Percentiles rank a stretch among this genome's conserved stretches.
Conservation (phyloP, 495 filamentous ascomycete genomes). For the Astrothelium subdiscretum region DNA sequence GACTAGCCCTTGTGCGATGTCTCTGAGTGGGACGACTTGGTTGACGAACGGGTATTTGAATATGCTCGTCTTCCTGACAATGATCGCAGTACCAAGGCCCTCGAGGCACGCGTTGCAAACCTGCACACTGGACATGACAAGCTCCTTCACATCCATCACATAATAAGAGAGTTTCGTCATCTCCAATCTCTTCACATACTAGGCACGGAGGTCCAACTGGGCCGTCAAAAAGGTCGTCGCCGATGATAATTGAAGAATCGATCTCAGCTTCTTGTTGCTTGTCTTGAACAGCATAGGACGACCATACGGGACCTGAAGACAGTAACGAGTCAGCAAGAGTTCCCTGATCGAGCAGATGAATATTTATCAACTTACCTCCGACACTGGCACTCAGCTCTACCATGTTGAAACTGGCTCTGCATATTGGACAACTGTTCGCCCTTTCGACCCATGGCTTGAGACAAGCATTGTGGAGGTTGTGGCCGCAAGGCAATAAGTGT, state of each 20-base stretch:
- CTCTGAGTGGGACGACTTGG: background rate
- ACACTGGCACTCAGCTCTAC: constrained; percentile 69
- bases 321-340: constrained; percentile 3
- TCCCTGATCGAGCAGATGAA: background rate
- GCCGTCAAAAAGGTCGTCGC: constrained; percentile 55
- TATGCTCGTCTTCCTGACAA: constrained; percentile 29
- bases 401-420: constrained; percentile 76
- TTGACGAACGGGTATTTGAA: constrained; percentile 40
- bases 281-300: constrained; percentile 76
- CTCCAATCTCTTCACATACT: constrained; percentile 63
- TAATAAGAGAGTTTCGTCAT: constrained; percentile 68
- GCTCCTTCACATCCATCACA: constrained; percentile 79
- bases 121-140: constrained; percentile 79
- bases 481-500: constrained; percentile 63
- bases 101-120: constrained; percentile 65
- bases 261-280: constrained; percentile 83
- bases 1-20: constrained; percentile 10
- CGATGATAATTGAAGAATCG: constrained; percentile 66
- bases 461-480: constrained; percentile 84
- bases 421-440: constrained; percentile 96
- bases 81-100: constrained; percentile 29
- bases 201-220: constrained; percentile 59
- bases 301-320: constrained; percentile 52
- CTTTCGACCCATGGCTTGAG: constrained; percentile 86
- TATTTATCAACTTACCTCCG: constrained; percentile 51